Evolutionary conservation across 2,329 filamentous ascomycete species (phyloP), one percentile per base, ranked within the genome.

Genomic region (Zymoseptoria crescenta): DNA sequence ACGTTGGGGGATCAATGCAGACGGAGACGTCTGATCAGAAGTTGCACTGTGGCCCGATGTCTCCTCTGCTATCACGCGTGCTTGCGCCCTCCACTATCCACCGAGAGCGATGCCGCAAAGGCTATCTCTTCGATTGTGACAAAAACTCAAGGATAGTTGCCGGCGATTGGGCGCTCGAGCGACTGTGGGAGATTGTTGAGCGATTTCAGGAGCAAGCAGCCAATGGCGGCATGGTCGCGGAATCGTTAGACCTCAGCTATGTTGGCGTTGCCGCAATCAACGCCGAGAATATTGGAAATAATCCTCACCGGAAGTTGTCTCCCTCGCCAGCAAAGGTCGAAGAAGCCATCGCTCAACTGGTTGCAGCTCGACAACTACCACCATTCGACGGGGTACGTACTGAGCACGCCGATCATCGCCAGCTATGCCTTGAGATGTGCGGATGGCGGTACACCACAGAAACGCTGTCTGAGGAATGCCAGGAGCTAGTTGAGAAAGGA

Each of bases 161-260:
- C 5, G 87, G 90, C 61, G 86, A 92, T 67, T 83, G 82, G 29
- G 89, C 88, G 83, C 77, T 93, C n/a, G 81, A 85, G 59, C 87
- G 88, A 58, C 76, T 89, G n/a, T 95, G 90, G 90, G 82, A 84
- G 52, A 89, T 88, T 80, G 79, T 92, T 53, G 80, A 82, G 59
- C 84, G 87, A n/a, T 74, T 79, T 64, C 84, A 89, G 65, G 78
- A 81, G 27, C 83, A 85, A 29, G 84, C 86, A 2, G 77, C 80
- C 41, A 81, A 86, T 62, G 82, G 84, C 52, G 87, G 85, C n/a
- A 88, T 94, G 87, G 77, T 87, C 27, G 78, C 84, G 7, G 79
- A 83, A 10, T 81, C 81, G 2, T 76, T 91, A 3, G 89, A 94
- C 66, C 75, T 93, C 20, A 87, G 87, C 67, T 94, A 88, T 67